Evolutionary conservation across 2,329 filamentous ascomycete genomes (phyloP), one percentile per base, ranked within the genome.

Genomic region (Dothiorella sarmentorum): DNA sequence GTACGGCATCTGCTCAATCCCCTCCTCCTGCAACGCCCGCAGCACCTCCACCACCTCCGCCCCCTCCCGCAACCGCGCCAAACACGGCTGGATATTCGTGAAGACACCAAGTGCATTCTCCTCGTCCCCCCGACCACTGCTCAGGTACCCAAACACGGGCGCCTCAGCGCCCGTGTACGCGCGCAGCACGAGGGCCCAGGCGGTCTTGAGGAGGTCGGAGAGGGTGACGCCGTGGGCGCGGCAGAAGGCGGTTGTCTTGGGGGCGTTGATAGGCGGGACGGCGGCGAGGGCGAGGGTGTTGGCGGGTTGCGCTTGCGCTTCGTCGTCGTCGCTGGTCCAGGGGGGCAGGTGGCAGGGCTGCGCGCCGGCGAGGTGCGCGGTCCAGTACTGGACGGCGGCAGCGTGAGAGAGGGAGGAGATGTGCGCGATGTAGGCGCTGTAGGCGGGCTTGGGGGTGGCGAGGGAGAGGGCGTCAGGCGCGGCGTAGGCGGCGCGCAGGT

Each of bases 61-160:
- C 10, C 68, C 62, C 0, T 69, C 62, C 0, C 17, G 5, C 11
- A 78, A 61, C 27, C 70, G 69, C 47, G 79, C 75, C 1, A 76
- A 72, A 40, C 76, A 79, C 1, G 76, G 70, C 24, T 78, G 67
- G 4, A 77, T 74, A 43, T 79, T 79, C 53, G 79, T 78, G 5
- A 78, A 67, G 0, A 77, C 77, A 0, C 78, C 78, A n/a, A 79
- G 69, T 11, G 77, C 71, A n/a, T 76, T 69, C 1, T 76, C 67
- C 0, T 69, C 68, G 29, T 71, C 68, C 51, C 78, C 76, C 9
- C 71, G 69, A 9, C 71, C 71, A 1, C 71, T 71, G 2, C 71
- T 71, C 10, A 73, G 63, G 45, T 74, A 74, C 7, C 70, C 71
- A 38, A 72, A 74, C 58, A 70, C 72, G 1, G 72, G 65, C 56